Percentiles rank a stretch among this genome's conserved stretches.
Evolutionary conservation across 345 rosid species (phyloP).

Genomic region (Murraya koenigii): DNA sequence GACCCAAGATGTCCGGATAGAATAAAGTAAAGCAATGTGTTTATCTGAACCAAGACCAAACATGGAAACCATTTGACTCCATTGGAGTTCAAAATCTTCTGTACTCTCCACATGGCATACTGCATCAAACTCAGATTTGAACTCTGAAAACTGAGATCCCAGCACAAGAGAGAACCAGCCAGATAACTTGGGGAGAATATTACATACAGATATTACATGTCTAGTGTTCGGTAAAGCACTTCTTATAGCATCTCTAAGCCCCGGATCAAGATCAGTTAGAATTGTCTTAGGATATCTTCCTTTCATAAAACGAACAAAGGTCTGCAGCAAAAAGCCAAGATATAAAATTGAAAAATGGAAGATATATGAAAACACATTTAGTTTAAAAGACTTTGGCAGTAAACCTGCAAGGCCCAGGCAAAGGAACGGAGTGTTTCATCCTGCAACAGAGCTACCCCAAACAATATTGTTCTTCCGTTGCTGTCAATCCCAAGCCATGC

Average conservation of each 20-base stretch:
- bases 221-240: slow-evolving; percentile 40
- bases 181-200: slow-evolving; percentile 38
- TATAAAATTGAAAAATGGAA: not conserved
- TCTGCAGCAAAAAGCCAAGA: slow-evolving; percentile 15
- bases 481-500: slow-evolving; percentile 44
- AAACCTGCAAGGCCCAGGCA: slow-evolving; percentile 48
- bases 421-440: slow-evolving; percentile 36
- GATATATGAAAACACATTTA: not conserved
- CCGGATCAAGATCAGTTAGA: slow-evolving; percentile 37
- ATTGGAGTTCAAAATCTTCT: slow-evolving; percentile 43
- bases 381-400: not conserved
- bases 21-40: slow-evolving; percentile 34
- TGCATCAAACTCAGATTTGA: slow-evolving; percentile 39
- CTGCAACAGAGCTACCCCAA: slow-evolving; percentile 37
- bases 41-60: slow-evolving; percentile 46
- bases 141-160: slow-evolving; percentile 35
- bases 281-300: slow-evolving; percentile 46
- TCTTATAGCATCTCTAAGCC: slow-evolving; percentile 40
- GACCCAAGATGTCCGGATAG: slow-evolving; percentile 36
- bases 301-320: slow-evolving; percentile 39
- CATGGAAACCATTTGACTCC: slow-evolving; percentile 42
- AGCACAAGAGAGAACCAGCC: slow-evolving; percentile 42
- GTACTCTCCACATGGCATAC: slow-evolving; percentile 33
- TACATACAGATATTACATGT: slow-evolving; percentile 36
- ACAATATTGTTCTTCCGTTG: slow-evolving; percentile 39